A percentile compares a stretch with the other conserved stretches of the same genome.
Evolutionary conservation across 768 basidiomycete species (phyloP).

Genomic region (Rossbeevera mucosa): DNA sequence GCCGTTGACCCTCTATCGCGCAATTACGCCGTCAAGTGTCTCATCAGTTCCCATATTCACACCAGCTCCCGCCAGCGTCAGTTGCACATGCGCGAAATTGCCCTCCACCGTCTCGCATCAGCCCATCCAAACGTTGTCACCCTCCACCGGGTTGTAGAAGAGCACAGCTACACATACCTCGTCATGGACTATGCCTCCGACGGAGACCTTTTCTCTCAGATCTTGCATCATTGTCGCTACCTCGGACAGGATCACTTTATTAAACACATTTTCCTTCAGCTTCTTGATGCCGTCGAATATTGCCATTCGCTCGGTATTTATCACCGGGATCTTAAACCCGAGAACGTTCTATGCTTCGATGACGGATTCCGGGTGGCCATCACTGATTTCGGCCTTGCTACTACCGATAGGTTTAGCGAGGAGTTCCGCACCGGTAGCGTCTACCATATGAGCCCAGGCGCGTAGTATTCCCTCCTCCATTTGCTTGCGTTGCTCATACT

Average conservation of each 20-base stretch:
- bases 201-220: constrained; percentile 91
- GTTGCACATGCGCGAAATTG: constrained; percentile 85
- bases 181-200: constrained; percentile 91
- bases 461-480: constrained; percentile 27
- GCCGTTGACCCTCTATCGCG: constrained; percentile 57
- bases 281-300: constrained; percentile 90
- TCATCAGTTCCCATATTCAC: constrained; percentile 50
- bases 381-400: constrained; percentile 94
- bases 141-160: constrained; percentile 84
- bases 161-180: constrained; percentile 76
- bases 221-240: constrained; percentile 69
- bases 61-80: constrained; percentile 53
- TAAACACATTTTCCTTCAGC: constrained; percentile 86
- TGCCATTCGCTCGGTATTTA: constrained; percentile 90
- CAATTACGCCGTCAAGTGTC: constrained; percentile 90
- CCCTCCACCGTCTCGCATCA: constrained; percentile 70
- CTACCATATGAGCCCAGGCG: constrained; percentile 97
- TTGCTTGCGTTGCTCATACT: constrained; percentile 15
- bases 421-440: constrained; percentile 96
- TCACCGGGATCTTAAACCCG: constrained; percentile 96
- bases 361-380: constrained; percentile 73
- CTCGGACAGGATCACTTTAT: constrained; percentile 82
- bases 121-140: constrained; percentile 81
- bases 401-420: constrained; percentile 75
- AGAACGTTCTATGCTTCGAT: constrained; percentile 87